Conservation (phyloP, 768 basidiomycete genomes). For the Russula lepida region DNA sequence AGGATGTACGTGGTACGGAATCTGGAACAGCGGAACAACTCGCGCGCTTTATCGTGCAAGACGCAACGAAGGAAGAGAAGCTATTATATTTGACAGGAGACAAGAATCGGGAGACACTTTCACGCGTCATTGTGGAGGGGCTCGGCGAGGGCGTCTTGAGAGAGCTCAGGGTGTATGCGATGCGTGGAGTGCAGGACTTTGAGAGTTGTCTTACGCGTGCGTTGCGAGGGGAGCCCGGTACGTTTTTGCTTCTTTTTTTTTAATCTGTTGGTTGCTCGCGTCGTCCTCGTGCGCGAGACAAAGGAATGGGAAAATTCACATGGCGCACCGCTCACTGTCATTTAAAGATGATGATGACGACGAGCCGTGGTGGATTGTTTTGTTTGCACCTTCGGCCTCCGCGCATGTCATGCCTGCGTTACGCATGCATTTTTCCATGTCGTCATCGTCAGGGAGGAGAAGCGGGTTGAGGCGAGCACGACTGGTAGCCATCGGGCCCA, state of each 20-base stretch:
- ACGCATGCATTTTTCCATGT: conserved; percentile 36
- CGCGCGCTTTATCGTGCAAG: conserved; percentile 50
- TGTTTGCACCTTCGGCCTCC: conserved; percentile 70
- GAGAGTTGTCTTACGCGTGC: conserved; percentile 32
- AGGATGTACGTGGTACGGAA: conserved; percentile 37
- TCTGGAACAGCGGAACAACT: conserved; percentile 65
- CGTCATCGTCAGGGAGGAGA: neutral
- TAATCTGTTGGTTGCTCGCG: neutral
- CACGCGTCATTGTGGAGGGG: conserved; percentile 36
- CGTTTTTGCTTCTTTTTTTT: neutral
- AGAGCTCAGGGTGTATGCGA: conserved; percentile 61
- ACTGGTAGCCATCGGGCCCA: conserved; percentile 62
- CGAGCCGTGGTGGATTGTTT: conserved; percentile 56
- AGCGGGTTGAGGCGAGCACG: conserved; percentile 4
- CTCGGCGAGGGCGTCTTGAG: conserved; percentile 37
- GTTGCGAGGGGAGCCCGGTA: conserved; percentile 3
- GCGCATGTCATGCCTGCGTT: conserved; percentile 47
- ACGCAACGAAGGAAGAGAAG: conserved; percentile 28
- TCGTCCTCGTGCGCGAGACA: neutral
- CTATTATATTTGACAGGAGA: conserved; percentile 79
- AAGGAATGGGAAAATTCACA: neutral
- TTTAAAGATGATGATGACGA: neutral
- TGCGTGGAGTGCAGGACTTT: conserved; percentile 48
- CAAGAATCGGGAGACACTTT: conserved; percentile 70
- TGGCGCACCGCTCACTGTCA: neutral